Conservation (phyloP, 169 alveolate genomes). For the Plasmodium berghei region DNA sequence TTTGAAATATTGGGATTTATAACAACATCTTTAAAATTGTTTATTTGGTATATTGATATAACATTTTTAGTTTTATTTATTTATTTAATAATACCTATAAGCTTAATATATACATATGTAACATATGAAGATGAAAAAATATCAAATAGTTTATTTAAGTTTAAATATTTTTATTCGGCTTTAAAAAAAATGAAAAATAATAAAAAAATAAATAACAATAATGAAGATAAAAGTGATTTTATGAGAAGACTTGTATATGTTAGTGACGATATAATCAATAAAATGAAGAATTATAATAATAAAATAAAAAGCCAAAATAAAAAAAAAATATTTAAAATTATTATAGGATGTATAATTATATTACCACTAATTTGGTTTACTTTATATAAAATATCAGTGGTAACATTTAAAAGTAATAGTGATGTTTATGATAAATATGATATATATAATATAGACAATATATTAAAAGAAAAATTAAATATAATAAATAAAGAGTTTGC, state of each 20-base stretch:
- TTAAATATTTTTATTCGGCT: slow-evolving; percentile 44
- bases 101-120: slow-evolving; percentile 52
- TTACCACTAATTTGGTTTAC: slow-evolving; percentile 60
- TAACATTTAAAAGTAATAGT: slow-evolving; percentile 42
- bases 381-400: slow-evolving; percentile 49
- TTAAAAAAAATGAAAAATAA: slow-evolving; percentile 40
- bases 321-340: slow-evolving; percentile 21
- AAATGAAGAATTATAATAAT: slow-evolving; percentile 50
- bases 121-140: slow-evolving; percentile 57
- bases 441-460: slow-evolving; percentile 33
- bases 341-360: slow-evolving; percentile 28
- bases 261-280: slow-evolving; percentile 47
- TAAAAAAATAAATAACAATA: slow-evolving; percentile 8
- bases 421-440: slow-evolving; percentile 45
- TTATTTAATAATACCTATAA: slow-evolving; percentile 42
- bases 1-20: slow-evolving; percentile 50
- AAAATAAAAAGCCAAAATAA: slow-evolving; percentile 37
- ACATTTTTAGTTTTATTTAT: slow-evolving; percentile 47
- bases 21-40: slow-evolving; percentile 33
- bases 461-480: slow-evolving; percentile 31
- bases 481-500: slow-evolving; percentile 32
- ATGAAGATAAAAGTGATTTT: slow-evolving; percentile 50
- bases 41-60: slow-evolving; percentile 69
- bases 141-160: slow-evolving; percentile 28
- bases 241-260: slow-evolving; percentile 38